These are phyloP conservation scores for Corynascus novoguineensis DNA, from an alignment of 495 filamentous ascomycete genomes.

Conservation along the genomic window DNA sequence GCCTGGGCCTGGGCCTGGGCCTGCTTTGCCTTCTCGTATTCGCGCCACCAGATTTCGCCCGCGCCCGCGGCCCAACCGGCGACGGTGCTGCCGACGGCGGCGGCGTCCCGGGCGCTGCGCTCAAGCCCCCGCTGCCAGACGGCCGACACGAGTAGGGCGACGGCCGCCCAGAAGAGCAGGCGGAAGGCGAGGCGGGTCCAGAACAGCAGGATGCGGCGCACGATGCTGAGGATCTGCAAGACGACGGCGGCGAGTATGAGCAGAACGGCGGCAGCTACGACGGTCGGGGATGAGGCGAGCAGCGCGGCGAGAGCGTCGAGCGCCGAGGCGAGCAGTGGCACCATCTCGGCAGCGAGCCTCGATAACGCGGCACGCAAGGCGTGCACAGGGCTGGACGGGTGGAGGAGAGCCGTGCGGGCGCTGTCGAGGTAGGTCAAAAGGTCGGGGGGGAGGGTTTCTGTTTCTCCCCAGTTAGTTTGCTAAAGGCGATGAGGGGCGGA, in stretches of 20 bases:
- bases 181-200: slow-evolving; percentile 60
- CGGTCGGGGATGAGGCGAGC: slow-evolving; percentile 48
- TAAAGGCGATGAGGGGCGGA: background rate
- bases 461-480: background rate
- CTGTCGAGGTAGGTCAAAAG: background rate
- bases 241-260: slow-evolving; percentile 52
- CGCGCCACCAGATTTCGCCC: slow-evolving; percentile 50
- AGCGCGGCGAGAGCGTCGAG: slow-evolving; percentile 36
- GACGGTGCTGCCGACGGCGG: slow-evolving; percentile 28
- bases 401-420: too few species aligned
- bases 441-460: background rate
- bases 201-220: slow-evolving; percentile 63
- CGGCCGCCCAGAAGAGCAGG: slow-evolving; percentile 52
- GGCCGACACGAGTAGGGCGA: slow-evolving; percentile 47
- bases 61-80: slow-evolving; percentile 50
- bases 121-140: slow-evolving; percentile 62
- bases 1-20: too few species aligned
- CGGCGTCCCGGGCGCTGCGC: slow-evolving; percentile 51
- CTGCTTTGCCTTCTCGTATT: slow-evolving; percentile 46
- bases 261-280: slow-evolving; percentile 53
- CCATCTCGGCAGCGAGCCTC: background rate
- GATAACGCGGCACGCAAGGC: background rate
- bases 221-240: slow-evolving; percentile 60
- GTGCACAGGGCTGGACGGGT: background rate
- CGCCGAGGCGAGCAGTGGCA: slow-evolving; percentile 44